Evolutionary conservation across 208 protist genomes (phyloP), one percentile per base, ranked within the genome.

Genomic region (Phytomonas francai): DNA sequence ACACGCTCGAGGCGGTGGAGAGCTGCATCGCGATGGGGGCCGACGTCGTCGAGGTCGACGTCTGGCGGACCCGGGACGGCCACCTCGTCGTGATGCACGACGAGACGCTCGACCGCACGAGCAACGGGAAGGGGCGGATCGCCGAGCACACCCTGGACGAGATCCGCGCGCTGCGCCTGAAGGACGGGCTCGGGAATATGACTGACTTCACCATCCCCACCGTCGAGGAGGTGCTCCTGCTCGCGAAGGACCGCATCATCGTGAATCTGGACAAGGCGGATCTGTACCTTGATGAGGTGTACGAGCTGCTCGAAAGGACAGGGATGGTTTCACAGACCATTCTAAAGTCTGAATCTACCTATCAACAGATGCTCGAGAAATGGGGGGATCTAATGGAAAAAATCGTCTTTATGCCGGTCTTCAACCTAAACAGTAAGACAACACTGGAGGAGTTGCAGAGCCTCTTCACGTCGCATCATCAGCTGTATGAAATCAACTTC

Each of bases 201-300:
- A 88, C 83, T 28, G 83, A 88, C 69, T 88, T 83, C 68, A 83
- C 71, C 31, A 67, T 88, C 3, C 79, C 83, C 32, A 85, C 83
- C 19, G 72, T 83, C 29, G 79, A 85, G 72, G 73, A 88, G 71
- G 69, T 79, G 56, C 75, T 88, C 0, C 57, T 71, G 34, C 72
- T 79, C 11, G 72, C 67, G 31, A 80, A 79, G 54, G 67, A 63
- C 70, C 72, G 67, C 64, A 65, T 79, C 25, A 67, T 77, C 19
- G 49, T 88, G 28, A 88, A 88, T 65, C 80, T 88, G n/a, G 83
- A 88, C 68, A 88, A 88, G 70, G 83, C 83, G 2, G 83, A 88
- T 61, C 42, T 83, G 16, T 88, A 85, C 78, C 68, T 88, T 22
- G 76, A 78, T 34, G 72, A 88, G 29, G 68, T 84, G 27, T 76